Conservation (phyloP, 2,329 filamentous ascomycete species). For the Coniochaeta ligniaria region DNA sequence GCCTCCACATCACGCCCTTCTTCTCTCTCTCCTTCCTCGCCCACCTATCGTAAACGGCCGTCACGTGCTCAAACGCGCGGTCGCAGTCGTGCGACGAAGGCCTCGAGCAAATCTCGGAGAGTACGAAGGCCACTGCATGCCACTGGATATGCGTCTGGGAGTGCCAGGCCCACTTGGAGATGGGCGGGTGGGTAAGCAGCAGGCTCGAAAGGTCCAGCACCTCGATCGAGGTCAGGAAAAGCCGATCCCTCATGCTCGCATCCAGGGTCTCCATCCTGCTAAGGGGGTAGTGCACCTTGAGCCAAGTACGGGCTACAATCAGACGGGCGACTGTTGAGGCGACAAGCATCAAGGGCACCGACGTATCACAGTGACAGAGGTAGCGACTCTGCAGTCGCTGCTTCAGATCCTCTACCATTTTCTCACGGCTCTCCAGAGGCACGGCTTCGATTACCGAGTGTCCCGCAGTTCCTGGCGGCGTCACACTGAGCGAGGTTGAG, state of each 20-base stretch:
- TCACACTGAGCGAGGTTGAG: too few species aligned
- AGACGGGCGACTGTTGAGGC: constrained; percentile 43
- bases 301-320: constrained; percentile 70
- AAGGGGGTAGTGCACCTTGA: constrained; percentile 69
- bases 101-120: constrained; percentile 41
- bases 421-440: constrained; percentile 22
- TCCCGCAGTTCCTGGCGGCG: too few species aligned
- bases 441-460: constrained; percentile 17
- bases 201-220: constrained; percentile 48
- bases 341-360: constrained; percentile 23
- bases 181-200: constrained; percentile 39
- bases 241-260: constrained; percentile 19
- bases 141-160: constrained; percentile 54
- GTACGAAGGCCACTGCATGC: constrained; percentile 49
- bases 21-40: constrained; percentile 28
- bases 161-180: constrained; percentile 49
- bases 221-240: constrained; percentile 44
- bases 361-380: constrained; percentile 24
- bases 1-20: constrained; percentile 30
- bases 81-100: constrained; percentile 38
- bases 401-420: constrained; percentile 37
- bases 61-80: constrained; percentile 37
- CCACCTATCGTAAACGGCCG: constrained; percentile 27
- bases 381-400: constrained; percentile 33
- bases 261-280: constrained; percentile 41